These are phyloP conservation scores for Wallacemonas sp. DNA, from an alignment of 208 protist genomes.

Conservation along the genomic window DNA sequence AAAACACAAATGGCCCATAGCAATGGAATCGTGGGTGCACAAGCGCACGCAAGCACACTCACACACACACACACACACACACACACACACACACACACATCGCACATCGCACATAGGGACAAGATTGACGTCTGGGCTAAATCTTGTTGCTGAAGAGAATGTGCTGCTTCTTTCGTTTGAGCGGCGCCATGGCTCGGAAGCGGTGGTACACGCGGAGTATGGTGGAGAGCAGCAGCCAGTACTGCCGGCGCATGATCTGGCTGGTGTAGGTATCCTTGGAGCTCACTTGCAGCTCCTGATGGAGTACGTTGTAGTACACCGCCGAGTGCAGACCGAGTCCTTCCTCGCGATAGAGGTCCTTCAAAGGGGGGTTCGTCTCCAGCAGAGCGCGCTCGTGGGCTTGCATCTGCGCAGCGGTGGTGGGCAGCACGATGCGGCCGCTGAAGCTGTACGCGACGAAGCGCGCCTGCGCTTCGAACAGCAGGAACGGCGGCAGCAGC, in stretches of 20 bases:
- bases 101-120: constrained; percentile 10
- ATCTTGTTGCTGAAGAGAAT: constrained; percentile 90
- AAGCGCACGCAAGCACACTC: background rate
- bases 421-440: constrained; percentile 53
- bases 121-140: constrained; percentile 18
- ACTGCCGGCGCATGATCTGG: constrained; percentile 58
- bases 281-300: constrained; percentile 72
- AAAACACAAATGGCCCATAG: too few relatives aligned
- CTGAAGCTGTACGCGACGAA: constrained; percentile 85
- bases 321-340: constrained; percentile 77
- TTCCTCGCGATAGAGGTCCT: constrained; percentile 37
- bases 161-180: constrained; percentile 87
- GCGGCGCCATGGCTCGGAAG: constrained; percentile 73
- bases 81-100: background rate
- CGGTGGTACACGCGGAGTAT: constrained; percentile 76
- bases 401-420: constrained; percentile 24
- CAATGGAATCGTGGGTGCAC: background rate
- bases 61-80: background rate
- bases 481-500: constrained; percentile 77
- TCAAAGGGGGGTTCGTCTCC: constrained; percentile 32
- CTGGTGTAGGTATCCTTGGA: constrained; percentile 79
- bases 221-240: constrained; percentile 67
- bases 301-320: constrained; percentile 85
- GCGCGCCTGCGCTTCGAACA: constrained; percentile 86
- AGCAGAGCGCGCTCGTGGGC: constrained; percentile 44